phyloP scores from a whole-genome alignment of 2,329 filamentous ascomycete genomes.

The Fusarium devonianum region DNA sequence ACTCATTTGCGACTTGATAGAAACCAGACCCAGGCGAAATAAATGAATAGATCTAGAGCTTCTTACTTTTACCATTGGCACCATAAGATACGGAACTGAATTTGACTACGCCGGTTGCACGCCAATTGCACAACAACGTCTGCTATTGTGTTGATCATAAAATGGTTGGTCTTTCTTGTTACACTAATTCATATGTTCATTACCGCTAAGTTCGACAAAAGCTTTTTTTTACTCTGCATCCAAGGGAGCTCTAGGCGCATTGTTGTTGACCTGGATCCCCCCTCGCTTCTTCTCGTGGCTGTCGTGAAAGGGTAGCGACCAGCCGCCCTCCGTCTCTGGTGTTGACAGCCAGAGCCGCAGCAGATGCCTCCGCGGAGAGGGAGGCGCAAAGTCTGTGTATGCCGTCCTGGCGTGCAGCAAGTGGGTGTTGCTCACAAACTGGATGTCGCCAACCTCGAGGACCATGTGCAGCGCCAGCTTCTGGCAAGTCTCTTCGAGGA shows the following conservation, averaged over 20 bases:
- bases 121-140: too few species aligned
- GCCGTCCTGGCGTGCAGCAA: conserved; percentile 82
- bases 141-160: background rate
- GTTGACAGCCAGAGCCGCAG: conserved; percentile 87
- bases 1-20: background rate
- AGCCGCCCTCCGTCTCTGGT: conserved; percentile 82
- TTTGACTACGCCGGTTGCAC: too few species aligned
- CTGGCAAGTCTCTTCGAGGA: conserved; percentile 74
- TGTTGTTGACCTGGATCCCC: conserved; percentile 87
- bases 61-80: background rate
- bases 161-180: conserved; percentile 4
- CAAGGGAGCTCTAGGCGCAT: conserved; percentile 73
- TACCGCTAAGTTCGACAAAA: conserved; percentile 17
- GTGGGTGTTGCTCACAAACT: conserved; percentile 83
- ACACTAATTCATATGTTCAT: conserved; percentile 19
- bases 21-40: background rate
- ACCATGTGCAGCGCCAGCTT: conserved; percentile 81
- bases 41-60: background rate
- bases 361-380: conserved; percentile 75
- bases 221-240: conserved; percentile 74
- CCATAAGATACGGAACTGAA: too few species aligned
- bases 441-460: conserved; percentile 85
- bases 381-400: conserved; percentile 72
- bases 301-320: conserved; percentile 84
- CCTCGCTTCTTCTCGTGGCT: conserved; percentile 84